Conservation (phyloP, 2,329 filamentous ascomycete genomes). For the Nemania sp. region DNA sequence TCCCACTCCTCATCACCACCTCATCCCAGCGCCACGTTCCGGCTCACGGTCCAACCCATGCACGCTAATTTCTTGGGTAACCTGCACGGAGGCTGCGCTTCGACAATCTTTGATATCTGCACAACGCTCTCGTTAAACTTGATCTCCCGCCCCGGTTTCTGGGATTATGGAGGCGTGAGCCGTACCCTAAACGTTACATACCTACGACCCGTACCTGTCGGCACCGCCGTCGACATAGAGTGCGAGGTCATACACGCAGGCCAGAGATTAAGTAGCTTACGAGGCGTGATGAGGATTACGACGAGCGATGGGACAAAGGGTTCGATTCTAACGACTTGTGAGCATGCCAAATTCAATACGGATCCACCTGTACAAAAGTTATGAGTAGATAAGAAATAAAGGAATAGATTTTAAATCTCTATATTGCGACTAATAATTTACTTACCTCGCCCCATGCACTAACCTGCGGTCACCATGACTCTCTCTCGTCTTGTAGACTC, state of each 20-base stretch:
- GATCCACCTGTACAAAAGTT: constrained; percentile 53
- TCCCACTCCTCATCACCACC: constrained; percentile 52
- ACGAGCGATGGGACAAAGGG: constrained; percentile 53
- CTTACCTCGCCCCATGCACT: background rate
- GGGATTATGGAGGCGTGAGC: constrained; percentile 72
- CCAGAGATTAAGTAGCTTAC: constrained; percentile 58
- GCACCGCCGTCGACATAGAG: constrained; percentile 57
- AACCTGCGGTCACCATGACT: too few relatives aligned
- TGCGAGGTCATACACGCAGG: constrained; percentile 63
- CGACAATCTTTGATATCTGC: constrained; percentile 75
- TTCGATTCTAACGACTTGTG: constrained; percentile 60
- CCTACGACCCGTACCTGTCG: constrained; percentile 69
- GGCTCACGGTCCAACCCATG: constrained; percentile 61
- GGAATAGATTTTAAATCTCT: background rate
- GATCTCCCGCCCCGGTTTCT: constrained; percentile 69
- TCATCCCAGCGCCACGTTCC: constrained; percentile 58
- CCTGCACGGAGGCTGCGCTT: constrained; percentile 72
- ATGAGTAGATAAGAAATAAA: constrained; percentile 11
- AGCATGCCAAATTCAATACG: constrained; percentile 67
- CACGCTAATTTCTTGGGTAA: constrained; percentile 67
- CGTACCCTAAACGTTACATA: constrained; percentile 76
- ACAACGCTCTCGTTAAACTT: constrained; percentile 70
- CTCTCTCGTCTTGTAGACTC: too few relatives aligned
- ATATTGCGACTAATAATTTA: background rate
- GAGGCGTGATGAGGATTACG: constrained; percentile 59